Base-by-base conservation (phyloP, 2,329 filamentous ascomycete species). In the Cyphellophora europaea region DNA sequence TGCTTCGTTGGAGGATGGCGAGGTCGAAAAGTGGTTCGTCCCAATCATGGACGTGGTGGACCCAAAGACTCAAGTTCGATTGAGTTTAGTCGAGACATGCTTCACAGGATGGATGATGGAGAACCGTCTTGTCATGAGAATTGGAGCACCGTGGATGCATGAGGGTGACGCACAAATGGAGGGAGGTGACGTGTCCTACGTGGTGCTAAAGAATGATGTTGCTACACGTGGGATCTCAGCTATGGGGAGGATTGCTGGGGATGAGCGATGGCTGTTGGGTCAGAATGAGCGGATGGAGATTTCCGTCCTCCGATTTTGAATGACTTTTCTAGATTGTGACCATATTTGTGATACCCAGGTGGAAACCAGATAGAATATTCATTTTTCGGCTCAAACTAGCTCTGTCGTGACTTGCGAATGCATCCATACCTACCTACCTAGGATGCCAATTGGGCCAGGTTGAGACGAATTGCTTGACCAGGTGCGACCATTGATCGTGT, bases 231-330 rank as follows among this genome's bases (percentile, higher is more conserved):
- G 70, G 48, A 49, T 79, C 19, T 54, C 72, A 30, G 63, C 52
- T 2, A 70, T 65, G 46, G 74, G 71, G 1, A 62, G 62, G 40
- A 70, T 80, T 11, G 66, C 56, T 21, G 77, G 74, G 2, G 71
- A 76, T 41, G 75, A 79, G 52, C 55, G 71, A 36, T 79, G 74
- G 65, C 35, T 79, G n/a, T 53, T 79, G 8, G 75, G 76, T 0
- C 71, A 79, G 55, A 74, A 74, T 48, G 42, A 45, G 2, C 49
- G 59, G 6, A 62, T 69, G 19, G 61, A 65, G 40, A 51, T 79
- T 30, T 70, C 72, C 1, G 55, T 79, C 36, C 56, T 71, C 39
- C 53, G 65, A 36, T 79, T 79, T 42, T 47, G 31, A 51, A n/a
- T n/a, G n/a, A n/a, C n/a, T n/a, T n/a, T n/a, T n/a, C n/a, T n/a